phyloP scores from a whole-genome alignment of 495 filamentous ascomycete genomes.

The Xylaria telfairii region DNA sequence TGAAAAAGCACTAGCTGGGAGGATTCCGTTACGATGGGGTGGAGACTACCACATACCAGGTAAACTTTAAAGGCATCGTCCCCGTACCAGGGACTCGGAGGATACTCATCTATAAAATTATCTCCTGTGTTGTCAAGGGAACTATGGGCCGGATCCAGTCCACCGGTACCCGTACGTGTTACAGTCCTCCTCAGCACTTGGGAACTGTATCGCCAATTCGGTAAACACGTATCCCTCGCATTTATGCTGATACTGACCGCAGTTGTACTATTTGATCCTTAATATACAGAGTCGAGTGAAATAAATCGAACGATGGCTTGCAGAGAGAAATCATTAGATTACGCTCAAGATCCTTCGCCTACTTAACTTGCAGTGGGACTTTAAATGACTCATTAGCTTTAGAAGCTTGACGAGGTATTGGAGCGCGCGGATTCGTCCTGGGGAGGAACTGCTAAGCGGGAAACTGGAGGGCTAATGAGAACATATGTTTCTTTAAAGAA shows the following conservation, averaged over 20 bases:
- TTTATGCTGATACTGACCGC: conserved; percentile 1
- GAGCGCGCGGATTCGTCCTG: no score
- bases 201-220: conserved; percentile 1
- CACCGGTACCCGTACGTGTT: no score
- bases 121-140: no score
- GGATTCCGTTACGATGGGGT: neutral
- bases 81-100: no score
- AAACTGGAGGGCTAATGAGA: neutral
- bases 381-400: no score
- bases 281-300: neutral
- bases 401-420: no score
- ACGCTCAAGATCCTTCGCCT: no score
- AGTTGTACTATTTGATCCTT: neutral
- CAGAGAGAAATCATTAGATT: neutral
- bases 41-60: neutral
- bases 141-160: no score
- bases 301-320: neutral
- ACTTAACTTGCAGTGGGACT: no score
- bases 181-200: neutral
- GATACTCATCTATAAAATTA: no score
- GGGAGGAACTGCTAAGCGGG: neutral
- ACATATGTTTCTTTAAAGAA: neutral
- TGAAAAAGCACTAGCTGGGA: no score
- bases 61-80: neutral
- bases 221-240: neutral